These are phyloP conservation scores for Graphilbum ipis-grandicollis DNA, from an alignment of 2,329 filamentous ascomycete species.

Conservation along the genomic window DNA sequence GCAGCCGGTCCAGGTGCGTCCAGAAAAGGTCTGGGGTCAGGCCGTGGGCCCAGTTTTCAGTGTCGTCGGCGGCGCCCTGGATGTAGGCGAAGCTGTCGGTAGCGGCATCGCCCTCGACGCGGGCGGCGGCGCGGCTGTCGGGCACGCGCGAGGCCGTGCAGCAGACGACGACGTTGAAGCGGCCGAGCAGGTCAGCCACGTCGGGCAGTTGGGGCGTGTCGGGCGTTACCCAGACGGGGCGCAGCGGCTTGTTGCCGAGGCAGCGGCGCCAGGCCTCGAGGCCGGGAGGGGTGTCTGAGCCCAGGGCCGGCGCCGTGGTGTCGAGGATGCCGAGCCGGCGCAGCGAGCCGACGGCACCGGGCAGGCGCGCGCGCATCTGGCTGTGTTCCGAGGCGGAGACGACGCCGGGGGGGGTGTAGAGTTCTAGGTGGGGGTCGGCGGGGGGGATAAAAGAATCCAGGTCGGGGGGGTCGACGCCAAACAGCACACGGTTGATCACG, in stretches of 20 bases:
- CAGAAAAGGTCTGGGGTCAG: slow-evolving; percentile 71
- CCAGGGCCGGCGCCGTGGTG: slow-evolving; percentile 8
- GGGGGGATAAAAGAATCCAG: too few species aligned
- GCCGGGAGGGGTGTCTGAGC: slow-evolving; percentile 16
- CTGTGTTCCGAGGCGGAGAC: slow-evolving; percentile 60
- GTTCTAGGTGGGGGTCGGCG: slow-evolving; percentile 15
- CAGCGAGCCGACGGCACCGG: slow-evolving; percentile 34
- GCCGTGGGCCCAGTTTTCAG: slow-evolving; percentile 77
- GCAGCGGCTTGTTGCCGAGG: slow-evolving; percentile 52
- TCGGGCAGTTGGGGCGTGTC: slow-evolving; percentile 17
- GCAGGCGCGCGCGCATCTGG: slow-evolving; percentile 52
- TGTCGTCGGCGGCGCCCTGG: slow-evolving; percentile 88
- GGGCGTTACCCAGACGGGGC: slow-evolving; percentile 55
- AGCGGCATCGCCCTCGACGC: slow-evolving; percentile 77
- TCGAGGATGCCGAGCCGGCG: slow-evolving; percentile 39
- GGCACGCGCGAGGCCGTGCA: slow-evolving; percentile 67
- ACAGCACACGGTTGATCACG: slow-evolving; percentile 65
- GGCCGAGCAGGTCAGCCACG: slow-evolving; percentile 15
- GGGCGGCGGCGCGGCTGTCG: slow-evolving; percentile 37
- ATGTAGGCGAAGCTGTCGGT: slow-evolving; percentile 78
- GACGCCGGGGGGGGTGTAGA: slow-evolving; percentile 56
- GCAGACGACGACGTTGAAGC: slow-evolving; percentile 59
- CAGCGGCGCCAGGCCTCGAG: slow-evolving; percentile 15
- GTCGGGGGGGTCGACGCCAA: slow-evolving; percentile 29
- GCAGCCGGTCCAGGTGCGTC: slow-evolving; percentile 42